A percentile compares a stretch with the other conserved stretches of the same genome.
Evolutionary conservation across 768 basidiomycete genomes (phyloP).

Genomic region (Cyclocybe aegerita): DNA sequence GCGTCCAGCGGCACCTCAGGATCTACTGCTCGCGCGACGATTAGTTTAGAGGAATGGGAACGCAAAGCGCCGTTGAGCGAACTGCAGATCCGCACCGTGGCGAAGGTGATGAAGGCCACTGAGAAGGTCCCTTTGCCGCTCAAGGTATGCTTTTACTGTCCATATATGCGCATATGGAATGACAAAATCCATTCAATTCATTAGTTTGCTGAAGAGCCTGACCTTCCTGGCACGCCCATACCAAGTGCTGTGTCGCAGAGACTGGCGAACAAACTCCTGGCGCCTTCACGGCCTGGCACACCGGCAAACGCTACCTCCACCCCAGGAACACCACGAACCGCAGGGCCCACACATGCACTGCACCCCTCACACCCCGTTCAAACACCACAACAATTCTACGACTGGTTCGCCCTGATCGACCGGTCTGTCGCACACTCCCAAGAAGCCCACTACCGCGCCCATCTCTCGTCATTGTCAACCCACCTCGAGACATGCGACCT

Average conservation of each 20-base stretch:
- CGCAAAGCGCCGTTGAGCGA: conserved; percentile 75
- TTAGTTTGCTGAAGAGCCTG: conserved; percentile 17
- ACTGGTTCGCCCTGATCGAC: conserved; percentile 92
- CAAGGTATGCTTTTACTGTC: conserved; percentile 51
- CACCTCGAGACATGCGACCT: conserved; percentile 79
- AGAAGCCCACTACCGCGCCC: conserved; percentile 87
- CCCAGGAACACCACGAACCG: conserved; percentile 38
- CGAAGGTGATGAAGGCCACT: conserved; percentile 57
- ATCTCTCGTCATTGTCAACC: conserved; percentile 72
- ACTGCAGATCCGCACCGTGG: conserved; percentile 64
- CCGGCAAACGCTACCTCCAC: conserved; percentile 27
- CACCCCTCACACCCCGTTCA: conserved; percentile 79
- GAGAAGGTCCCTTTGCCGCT: conserved; percentile 65
- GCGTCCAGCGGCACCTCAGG: conserved; percentile 4
- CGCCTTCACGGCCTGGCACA: conserved; percentile 18
- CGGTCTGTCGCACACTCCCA: conserved; percentile 90
- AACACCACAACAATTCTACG: conserved; percentile 95
- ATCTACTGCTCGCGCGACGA: conserved; percentile 17
- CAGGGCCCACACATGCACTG: conserved; percentile 44
- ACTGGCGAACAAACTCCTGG: neutral
- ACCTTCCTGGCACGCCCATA: conserved; percentile 15
- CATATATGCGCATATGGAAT: neutral
- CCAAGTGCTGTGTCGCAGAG: neutral
- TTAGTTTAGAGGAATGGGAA: conserved; percentile 93
- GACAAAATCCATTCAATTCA: neutral